Evolutionary conservation across 2,329 filamentous ascomycete species (phyloP).

Genomic region (Penicillium fuscoglaucum): DNA sequence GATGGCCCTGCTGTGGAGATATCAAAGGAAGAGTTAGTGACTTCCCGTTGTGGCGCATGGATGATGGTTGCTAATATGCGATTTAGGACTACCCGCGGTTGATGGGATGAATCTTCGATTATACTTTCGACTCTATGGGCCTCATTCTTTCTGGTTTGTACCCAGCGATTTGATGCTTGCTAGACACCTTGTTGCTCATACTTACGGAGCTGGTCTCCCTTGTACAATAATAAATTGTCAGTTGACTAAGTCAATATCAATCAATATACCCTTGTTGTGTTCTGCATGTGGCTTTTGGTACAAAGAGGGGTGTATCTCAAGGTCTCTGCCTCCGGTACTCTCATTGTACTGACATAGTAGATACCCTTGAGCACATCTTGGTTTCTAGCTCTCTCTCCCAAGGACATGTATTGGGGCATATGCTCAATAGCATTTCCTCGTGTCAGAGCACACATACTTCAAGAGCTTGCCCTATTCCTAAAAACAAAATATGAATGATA

Average conservation of each 20-base stretch:
- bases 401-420: constrained; percentile 18
- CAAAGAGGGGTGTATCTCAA: neutral
- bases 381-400: neutral
- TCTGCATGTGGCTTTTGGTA: neutral
- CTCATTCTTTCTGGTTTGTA: neutral
- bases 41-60: neutral
- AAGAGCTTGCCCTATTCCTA: neutral
- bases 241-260: constrained; percentile 5
- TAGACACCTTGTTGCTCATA: neutral
- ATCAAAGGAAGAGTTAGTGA: constrained; percentile 38
- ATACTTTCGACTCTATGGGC: constrained; percentile 3
- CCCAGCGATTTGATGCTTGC: neutral
- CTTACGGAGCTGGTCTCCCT: constrained; percentile 12
- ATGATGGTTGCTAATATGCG: constrained; percentile 16
- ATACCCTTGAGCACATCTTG: neutral
- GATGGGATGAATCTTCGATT: constrained; percentile 7
- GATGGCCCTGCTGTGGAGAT: constrained; percentile 36
- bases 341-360: neutral
- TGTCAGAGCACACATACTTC: neutral
- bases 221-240: constrained; percentile 10
- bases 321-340: neutral
- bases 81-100: constrained; percentile 32
- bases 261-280: constrained; percentile 12
- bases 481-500: neutral
- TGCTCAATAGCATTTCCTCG: neutral